Percentiles rank a stretch among this genome's conserved stretches.
phyloP scores from a whole-genome alignment of 176 grass and related monocot species.

The Carex cristatella region DNA sequence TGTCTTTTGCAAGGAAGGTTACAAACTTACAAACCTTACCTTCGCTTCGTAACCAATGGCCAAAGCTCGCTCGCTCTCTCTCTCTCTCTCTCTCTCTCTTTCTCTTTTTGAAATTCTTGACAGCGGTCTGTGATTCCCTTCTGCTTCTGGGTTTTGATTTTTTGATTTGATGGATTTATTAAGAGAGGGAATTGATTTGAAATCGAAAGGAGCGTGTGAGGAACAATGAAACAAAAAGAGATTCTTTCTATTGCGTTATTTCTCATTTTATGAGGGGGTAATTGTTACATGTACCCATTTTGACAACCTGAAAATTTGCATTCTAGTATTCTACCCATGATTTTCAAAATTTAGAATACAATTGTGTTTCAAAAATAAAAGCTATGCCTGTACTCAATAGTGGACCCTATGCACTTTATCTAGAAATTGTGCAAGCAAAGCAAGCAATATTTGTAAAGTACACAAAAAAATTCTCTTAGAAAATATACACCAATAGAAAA shows the following conservation, averaged over 20 bases:
- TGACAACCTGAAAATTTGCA: not conserved
- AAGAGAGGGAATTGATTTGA: slow-evolving; percentile 22
- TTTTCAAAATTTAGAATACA: not conserved
- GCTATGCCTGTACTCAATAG: not conserved
- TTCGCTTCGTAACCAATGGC: not conserved
- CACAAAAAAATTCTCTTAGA: not conserved
- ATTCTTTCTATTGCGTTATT: not conserved
- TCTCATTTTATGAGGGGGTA: not conserved
- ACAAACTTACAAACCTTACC: not conserved
- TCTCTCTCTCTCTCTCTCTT: not conserved
- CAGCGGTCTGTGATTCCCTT: not conserved
- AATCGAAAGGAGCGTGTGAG: not conserved
- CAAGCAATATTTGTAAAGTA: not conserved
- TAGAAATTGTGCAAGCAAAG: not conserved
- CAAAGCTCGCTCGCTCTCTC: not conserved
- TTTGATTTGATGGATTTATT: slow-evolving; percentile 1
- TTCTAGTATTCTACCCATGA: not conserved
- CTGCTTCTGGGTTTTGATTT: not conserved
- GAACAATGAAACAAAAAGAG: no score
- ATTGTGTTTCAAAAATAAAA: no score
- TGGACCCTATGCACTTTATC: not conserved
- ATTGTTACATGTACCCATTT: slow-evolving; percentile 4
- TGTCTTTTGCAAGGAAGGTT: not conserved
- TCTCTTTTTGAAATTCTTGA: not conserved
- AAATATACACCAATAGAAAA: not conserved